Conservation (phyloP, 352 stramenopile genomes). For the Globisporangium spinosum region DNA sequence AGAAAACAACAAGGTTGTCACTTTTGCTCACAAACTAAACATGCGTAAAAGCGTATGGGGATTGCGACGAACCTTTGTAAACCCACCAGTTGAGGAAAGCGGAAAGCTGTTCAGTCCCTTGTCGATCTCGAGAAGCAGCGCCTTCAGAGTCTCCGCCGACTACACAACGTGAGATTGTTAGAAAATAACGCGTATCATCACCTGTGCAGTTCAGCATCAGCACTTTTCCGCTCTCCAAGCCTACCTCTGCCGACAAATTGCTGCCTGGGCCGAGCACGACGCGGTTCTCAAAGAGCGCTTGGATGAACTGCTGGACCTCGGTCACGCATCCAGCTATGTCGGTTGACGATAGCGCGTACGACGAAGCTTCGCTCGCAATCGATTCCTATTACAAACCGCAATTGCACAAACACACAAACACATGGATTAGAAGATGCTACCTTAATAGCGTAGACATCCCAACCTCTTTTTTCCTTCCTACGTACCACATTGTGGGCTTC, state of each 20-base stretch:
- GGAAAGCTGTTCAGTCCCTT: conserved; percentile 78
- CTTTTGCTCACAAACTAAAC: background rate
- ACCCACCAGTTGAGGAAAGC: conserved; percentile 60
- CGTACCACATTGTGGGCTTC: conserved; percentile 99
- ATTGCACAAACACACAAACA: background rate
- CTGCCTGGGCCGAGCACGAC: conserved; percentile 47
- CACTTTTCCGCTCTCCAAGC: background rate
- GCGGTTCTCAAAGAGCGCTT: conserved; percentile 52
- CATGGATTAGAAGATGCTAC: conserved; percentile 7
- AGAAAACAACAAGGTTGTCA: conserved; percentile 3
- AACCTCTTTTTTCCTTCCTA: background rate
- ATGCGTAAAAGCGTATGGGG: background rate
- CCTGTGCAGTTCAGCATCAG: background rate
- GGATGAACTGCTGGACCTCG: conserved; percentile 90
- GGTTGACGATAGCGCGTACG: conserved; percentile 93
- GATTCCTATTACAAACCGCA: conserved; percentile 49
- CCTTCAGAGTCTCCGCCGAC: conserved; percentile 78
- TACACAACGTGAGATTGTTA: conserved; percentile 18
- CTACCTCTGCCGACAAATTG: conserved; percentile 62
- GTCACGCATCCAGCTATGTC: conserved; percentile 93
- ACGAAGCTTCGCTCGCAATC: conserved; percentile 92
- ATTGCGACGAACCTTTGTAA: conserved; percentile 64
- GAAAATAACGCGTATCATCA: background rate
- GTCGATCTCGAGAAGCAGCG: conserved; percentile 82
- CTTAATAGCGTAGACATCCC: conserved; percentile 18